phyloP scores from a whole-genome alignment of 2,329 filamentous ascomycete species.

The Verticillium longisporum region DNA sequence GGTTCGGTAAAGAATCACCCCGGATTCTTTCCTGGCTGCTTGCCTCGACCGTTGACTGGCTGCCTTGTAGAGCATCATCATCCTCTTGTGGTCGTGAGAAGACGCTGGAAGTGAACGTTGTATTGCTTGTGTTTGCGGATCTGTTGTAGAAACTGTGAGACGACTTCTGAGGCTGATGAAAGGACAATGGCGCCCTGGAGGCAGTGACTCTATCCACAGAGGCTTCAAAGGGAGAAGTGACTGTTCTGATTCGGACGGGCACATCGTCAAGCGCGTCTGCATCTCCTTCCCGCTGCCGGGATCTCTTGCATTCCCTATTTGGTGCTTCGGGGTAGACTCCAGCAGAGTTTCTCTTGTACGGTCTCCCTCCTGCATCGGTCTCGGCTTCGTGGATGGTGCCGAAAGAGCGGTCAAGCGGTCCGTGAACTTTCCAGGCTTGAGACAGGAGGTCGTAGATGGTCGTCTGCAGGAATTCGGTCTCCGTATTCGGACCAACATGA shows the following conservation, averaged over 20 bases:
- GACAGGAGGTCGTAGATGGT: background rate
- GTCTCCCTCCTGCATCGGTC: background rate
- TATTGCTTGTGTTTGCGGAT: background rate
- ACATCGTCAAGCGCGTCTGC: background rate
- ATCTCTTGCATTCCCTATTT: constrained; percentile 1
- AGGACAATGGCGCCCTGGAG: background rate
- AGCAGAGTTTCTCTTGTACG: constrained; percentile 1
- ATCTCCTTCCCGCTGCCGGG: background rate
- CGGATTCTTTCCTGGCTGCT: background rate
- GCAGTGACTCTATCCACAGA: background rate
- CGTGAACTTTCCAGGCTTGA: background rate
- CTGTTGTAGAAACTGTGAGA: background rate
- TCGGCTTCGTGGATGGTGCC: background rate
- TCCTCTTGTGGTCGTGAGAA: constrained; percentile 6
- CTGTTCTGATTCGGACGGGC: background rate
- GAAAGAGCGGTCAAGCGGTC: background rate
- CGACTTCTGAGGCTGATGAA: background rate
- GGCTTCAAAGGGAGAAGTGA: background rate
- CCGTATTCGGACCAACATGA: background rate
- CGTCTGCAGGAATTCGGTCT: constrained; percentile 2
- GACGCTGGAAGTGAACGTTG: constrained; percentile 5
- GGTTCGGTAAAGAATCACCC: background rate
- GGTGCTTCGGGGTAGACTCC: background rate
- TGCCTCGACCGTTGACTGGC: background rate
- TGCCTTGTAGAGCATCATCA: background rate